These are phyloP conservation scores for Poronia punctata DNA, from an alignment of 495 filamentous ascomycete species.

Conservation along the genomic window DNA sequence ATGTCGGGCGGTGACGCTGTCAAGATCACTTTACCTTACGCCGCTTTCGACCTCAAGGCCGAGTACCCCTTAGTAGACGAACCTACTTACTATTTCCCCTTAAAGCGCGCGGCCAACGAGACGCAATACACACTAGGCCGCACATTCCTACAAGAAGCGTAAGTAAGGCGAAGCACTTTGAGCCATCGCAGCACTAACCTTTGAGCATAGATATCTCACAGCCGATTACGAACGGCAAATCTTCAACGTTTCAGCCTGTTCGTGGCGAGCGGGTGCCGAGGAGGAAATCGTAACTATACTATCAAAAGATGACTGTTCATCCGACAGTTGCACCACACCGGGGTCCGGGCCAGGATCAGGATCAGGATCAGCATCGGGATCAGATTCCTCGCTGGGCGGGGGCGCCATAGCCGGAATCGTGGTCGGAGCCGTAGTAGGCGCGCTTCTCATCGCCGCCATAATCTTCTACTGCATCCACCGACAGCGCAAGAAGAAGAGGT, in stretches of 20 bases:
- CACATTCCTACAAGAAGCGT: slow-evolving; percentile 52
- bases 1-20: slow-evolving; percentile 34
- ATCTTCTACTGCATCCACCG: slow-evolving; percentile 19
- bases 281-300: slow-evolving; percentile 30
- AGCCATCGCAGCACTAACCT: neutral
- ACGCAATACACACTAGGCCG: slow-evolving; percentile 50
- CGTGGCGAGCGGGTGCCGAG: slow-evolving; percentile 26
- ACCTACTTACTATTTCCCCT: slow-evolving; percentile 43
- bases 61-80: slow-evolving; percentile 31
- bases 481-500: slow-evolving; percentile 18
- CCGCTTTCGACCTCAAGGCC: slow-evolving; percentile 44
- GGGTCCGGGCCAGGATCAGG: too few species aligned
- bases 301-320: slow-evolving; percentile 9
- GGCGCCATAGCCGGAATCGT: slow-evolving; percentile 34
- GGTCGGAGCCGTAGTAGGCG: slow-evolving; percentile 18
- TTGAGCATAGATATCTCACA: slow-evolving; percentile 31
- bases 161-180: slow-evolving; percentile 1
- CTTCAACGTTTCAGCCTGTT: slow-evolving; percentile 40
- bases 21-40: slow-evolving; percentile 47
- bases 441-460: slow-evolving; percentile 12
- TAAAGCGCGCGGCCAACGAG: slow-evolving; percentile 41
- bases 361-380: neutral
- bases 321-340: too few species aligned
- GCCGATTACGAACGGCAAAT: slow-evolving; percentile 41
- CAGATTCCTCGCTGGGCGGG: slow-evolving; percentile 12